A percentile compares a stretch with the other conserved stretches of the same genome.
Evolutionary conservation across 1,284 basidiomycete species (phyloP).

Genomic region (Naganishia liquefaciens): DNA sequence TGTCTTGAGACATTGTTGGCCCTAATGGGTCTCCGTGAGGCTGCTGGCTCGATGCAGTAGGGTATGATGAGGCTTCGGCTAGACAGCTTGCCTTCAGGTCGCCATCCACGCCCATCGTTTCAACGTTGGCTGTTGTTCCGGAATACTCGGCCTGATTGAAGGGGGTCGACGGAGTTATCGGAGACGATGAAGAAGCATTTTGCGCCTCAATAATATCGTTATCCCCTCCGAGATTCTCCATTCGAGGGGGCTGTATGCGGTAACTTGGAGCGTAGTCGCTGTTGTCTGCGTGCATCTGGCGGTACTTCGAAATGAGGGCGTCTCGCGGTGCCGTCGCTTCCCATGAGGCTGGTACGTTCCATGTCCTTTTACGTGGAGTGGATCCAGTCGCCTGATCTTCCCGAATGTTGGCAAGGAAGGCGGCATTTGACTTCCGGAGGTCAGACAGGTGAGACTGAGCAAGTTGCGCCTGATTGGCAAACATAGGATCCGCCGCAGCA

Average conservation of each 20-base stretch:
- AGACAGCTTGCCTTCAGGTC: background rate
- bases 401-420: conserved; percentile 39
- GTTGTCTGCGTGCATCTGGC: conserved; percentile 20
- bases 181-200: background rate
- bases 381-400: conserved; percentile 55
- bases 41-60: background rate
- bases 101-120: background rate
- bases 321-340: conserved; percentile 47
- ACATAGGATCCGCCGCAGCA: conserved; percentile 31
- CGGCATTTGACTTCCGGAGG: conserved; percentile 21
- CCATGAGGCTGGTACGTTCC: conserved; percentile 48
- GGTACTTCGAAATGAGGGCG: conserved; percentile 15
- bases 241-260: conserved; percentile 13
- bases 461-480: conserved; percentile 25
- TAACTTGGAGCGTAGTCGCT: conserved; percentile 22
- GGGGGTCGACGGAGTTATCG: conserved; percentile 9
- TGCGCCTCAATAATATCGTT: background rate
- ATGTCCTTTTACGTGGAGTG: conserved; percentile 54
- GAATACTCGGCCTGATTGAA: background rate
- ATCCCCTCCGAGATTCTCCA: conserved; percentile 6
- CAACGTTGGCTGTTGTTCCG: background rate
- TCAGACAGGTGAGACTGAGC: conserved; percentile 27
- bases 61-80: background rate
- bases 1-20: conserved; percentile 7
- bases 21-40: conserved; percentile 1